Evolutionary conservation across 169 alveolate species (phyloP), one percentile per base, ranked within the genome.

Genomic region (Plasmodium coatneyi): DNA sequence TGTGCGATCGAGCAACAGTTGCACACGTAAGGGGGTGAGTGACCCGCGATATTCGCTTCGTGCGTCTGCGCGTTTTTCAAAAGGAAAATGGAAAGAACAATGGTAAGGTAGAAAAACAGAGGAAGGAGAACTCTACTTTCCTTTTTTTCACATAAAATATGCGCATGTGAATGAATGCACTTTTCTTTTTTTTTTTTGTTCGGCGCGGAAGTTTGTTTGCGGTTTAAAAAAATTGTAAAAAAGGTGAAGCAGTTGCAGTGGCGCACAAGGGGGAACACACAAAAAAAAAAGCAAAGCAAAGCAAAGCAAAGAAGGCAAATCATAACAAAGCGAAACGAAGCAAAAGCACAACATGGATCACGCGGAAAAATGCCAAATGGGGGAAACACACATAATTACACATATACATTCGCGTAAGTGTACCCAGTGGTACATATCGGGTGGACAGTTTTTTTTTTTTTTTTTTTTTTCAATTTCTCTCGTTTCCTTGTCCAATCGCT

Each of bases 401-500:
- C 82, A 74, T 74, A 34, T 5, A 74, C 46, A 74, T 32, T 32
- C 5, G 46, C 46, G 22, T 30, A 71, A 66, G 36, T 66, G 22
- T 66, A 66, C 76, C 22, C 76, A 22, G 30, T 43, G 60, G 25
- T 74, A 14, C 34, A 74, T 39, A 16, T 2, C 12, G 46, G 4
- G 54, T 16, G 54, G 43, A 74, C 25, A 32, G 16, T 74, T 72
- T 12, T 32, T 72, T 74, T 74, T 39, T 74, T 34, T 74, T 74
- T 74, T 74, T n/a, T 74, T 22, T 32, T 9, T 74, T 28, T 28
- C 10, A 66, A 66, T 22, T 74, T n/a, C 54, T 32, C 43, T 66
- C 41, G 41, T 66, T 66, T 7, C 71, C n/a, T 32, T 80, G 66
- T 39, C 70, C 39, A 82, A 3, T 82, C 66, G 56, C 74, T 82